Base-by-base conservation (phyloP, 495 filamentous ascomycete species). In the Pyrenula massariospora region DNA sequence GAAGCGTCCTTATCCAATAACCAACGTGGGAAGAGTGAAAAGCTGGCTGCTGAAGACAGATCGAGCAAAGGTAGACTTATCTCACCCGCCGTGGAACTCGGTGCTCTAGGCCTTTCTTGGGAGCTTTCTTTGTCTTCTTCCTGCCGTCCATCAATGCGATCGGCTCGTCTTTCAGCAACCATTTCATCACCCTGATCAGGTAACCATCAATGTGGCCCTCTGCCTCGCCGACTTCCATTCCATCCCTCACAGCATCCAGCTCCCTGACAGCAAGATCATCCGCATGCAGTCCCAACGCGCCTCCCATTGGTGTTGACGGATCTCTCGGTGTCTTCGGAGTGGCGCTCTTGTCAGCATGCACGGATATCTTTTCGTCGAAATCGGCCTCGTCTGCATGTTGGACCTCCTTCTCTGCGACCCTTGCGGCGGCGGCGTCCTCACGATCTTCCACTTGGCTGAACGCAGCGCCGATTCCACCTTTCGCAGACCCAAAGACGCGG, bases 371-470 rank as follows among this genome's bases (percentile, higher is more conserved):
- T 62, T 95, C 93, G n/a, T 84, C 83, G 63, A 97, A 97, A 62
- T 99, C 93, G 0, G 82, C 89, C 25, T 89, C 90, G 58, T 97
- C 93, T 51, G 87, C 85, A 63, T 89, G 83, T 25, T 83, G 78
- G 22, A 95, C 82, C 63, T 96, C 93, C 62, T 87, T 92, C 68
- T 96, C 86, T 0, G 91, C 91, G 22, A 87, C 79, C 57, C 86
- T 84, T 0, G 93, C 94, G 0, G 94, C 94, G 20, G 80, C 82
- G 8, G 87, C 87, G 67, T 99, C 94, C 67, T 99, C 94, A 52
- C 80, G 78, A 63, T 99, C 94, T 68, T 99, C 94, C 10, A 88
- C 94, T 58, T 86, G 84, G 59, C 92, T 89, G 25, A 97, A 83
- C 0, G 86, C 87, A 54, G 62, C 70, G 19, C 77, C 78, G 22